Evolutionary conservation across 129 eudicot genomes (phyloP).

Genomic region (Apium graveolens): DNA sequence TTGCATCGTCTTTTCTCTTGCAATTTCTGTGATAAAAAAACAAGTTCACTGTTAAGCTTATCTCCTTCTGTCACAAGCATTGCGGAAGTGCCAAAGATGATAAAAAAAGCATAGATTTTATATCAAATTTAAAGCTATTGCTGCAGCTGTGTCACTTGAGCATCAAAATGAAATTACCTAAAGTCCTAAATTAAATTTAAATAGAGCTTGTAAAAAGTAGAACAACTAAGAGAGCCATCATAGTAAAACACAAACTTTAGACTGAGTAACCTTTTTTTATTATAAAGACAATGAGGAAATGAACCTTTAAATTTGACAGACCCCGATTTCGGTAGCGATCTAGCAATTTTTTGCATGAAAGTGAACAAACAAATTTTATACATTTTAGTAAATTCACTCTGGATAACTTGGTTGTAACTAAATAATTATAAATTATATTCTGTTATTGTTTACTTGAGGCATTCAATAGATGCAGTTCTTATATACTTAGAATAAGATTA

Average conservation of each 20-base stretch:
- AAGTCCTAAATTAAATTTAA: neutral
- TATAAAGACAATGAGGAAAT: neutral
- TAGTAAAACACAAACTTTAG: neutral
- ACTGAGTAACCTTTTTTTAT: neutral
- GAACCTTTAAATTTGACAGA: neutral
- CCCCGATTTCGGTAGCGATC: neutral
- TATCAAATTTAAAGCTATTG: neutral
- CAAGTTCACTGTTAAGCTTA: neutral
- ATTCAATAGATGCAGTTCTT: neutral
- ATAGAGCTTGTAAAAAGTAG: neutral
- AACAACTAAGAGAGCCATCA: neutral
- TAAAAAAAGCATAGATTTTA: neutral
- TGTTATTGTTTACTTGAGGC: neutral
- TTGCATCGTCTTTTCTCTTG: constrained; percentile 58
- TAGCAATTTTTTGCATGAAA: neutral
- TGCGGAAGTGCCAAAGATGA: neutral
- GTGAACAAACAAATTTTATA: neutral
- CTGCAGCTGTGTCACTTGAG: neutral
- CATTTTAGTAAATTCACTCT: neutral
- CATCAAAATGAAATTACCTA: neutral
- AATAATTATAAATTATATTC: no score
- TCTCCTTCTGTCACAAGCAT: neutral
- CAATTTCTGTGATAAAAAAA: constrained; percentile 40
- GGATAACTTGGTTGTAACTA: neutral
- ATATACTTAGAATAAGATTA: no score